Evolutionary conservation across 768 basidiomycete genomes (phyloP).

Genomic region (Leucocoprinus sp.): DNA sequence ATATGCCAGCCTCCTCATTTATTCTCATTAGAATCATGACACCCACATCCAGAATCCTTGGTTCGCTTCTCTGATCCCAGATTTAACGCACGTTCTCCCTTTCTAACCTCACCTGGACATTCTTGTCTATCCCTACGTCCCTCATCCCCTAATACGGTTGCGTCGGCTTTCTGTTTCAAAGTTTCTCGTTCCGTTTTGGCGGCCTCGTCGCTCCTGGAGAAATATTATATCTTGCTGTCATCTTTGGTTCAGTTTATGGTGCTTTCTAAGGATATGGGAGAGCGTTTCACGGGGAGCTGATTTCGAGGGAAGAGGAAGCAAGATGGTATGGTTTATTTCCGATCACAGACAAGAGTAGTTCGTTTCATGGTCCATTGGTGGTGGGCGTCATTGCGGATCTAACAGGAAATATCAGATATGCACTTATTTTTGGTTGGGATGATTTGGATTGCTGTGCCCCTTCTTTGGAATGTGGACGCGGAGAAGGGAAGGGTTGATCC

Average conservation of each 20-base stretch:
- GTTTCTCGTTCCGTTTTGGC: slow-evolving; percentile 42
- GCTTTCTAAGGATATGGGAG: slow-evolving; percentile 89
- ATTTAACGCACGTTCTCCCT: slow-evolving; percentile 58
- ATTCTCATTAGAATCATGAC: slow-evolving; percentile 73
- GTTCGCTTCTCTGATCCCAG: slow-evolving; percentile 74
- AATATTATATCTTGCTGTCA: slow-evolving; percentile 77
- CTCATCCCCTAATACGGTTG: slow-evolving; percentile 76
- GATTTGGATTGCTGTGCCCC: slow-evolving; percentile 74
- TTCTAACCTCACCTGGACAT: slow-evolving; percentile 60
- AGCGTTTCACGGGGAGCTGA: slow-evolving; percentile 78
- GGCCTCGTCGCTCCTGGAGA: slow-evolving; percentile 74
- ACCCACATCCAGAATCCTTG: slow-evolving; percentile 69
- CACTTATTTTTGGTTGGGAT: slow-evolving; percentile 80
- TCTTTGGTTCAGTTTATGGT: slow-evolving; percentile 84
- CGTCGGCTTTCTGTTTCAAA: slow-evolving; percentile 64
- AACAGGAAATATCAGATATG: slow-evolving; percentile 88
- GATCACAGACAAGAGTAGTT: slow-evolving; percentile 82
- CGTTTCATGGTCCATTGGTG: slow-evolving; percentile 84
- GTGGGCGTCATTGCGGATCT: slow-evolving; percentile 83
- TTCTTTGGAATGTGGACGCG: slow-evolving; percentile 65
- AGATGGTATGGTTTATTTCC: slow-evolving; percentile 86
- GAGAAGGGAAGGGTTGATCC: slow-evolving; percentile 52
- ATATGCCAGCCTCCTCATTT: slow-evolving; percentile 71
- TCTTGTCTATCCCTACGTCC: slow-evolving; percentile 58
- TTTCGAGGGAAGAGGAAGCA: slow-evolving; percentile 85